Conservation (phyloP, 2,329 filamentous ascomycete genomes). For the Phialophora expanda region DNA sequence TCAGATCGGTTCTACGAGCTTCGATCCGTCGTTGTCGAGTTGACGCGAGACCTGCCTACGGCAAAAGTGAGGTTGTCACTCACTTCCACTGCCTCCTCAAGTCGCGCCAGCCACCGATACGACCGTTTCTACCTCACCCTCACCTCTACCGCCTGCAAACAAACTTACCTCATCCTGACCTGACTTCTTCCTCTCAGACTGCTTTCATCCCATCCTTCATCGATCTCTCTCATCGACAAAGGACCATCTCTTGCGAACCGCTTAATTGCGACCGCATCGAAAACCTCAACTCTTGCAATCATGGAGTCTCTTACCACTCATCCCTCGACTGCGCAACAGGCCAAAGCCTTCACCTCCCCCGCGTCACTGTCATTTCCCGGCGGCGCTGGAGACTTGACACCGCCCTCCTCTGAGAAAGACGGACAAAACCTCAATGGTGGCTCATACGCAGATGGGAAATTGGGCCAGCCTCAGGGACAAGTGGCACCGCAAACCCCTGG, state of each 20-base stretch:
- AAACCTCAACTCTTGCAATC: conserved; percentile 37
- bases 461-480: conserved; percentile 64
- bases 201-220: conserved; percentile 37
- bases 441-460: conserved; percentile 54
- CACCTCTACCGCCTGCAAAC: conserved; percentile 4
- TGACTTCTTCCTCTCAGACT: conserved; percentile 39
- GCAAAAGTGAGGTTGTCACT: conserved; percentile 19
- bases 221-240: conserved; percentile 33
- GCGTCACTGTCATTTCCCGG: conserved; percentile 91
- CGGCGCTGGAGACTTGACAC: conserved; percentile 80
- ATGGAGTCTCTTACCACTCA: conserved; percentile 94
- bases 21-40: conserved; percentile 29
- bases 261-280: conserved; percentile 43
- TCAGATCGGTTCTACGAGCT: conserved; percentile 16
- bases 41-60: conserved; percentile 25
- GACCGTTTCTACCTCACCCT: conserved; percentile 22
- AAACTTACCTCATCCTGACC: conserved; percentile 24
- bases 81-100: conserved; percentile 26
- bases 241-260: conserved; percentile 33
- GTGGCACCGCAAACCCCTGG: conserved; percentile 86
- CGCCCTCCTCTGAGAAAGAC: conserved; percentile 75
- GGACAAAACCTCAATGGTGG: conserved; percentile 56
- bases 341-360: conserved; percentile 92
- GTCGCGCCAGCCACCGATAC: conserved; percentile 24
- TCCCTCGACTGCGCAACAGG: conserved; percentile 87